Base-by-base conservation (phyloP, 2,329 filamentous ascomycete genomes). In the Phyllosticta citrichinensis region DNA sequence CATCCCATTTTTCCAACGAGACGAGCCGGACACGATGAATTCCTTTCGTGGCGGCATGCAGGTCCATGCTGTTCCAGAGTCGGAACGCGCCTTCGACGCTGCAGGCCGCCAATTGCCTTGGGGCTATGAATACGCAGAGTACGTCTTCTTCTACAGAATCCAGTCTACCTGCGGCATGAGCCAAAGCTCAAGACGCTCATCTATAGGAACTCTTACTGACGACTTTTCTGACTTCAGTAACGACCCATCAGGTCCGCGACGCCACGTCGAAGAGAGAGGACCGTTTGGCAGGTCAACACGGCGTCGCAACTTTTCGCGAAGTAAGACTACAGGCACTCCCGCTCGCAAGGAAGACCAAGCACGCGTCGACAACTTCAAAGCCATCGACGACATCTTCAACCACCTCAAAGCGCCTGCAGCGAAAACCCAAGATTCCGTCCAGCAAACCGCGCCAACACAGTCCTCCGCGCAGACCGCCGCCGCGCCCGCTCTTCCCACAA, bases 51-150 rank as follows among this genome's bases (percentile, higher is more conserved):
- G 62, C 30, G 75, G 74, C 61, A 86, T 86, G 81, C 84, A 87
- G 72, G 83, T 87, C 57, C 84, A 87, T 71, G 82, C 82, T 33
- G 84, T 87, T 11, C 83, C 84, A 35, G 81, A 82, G 59, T 79
- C 82, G 66, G 84, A 87, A 71, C 81, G 83, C 67, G 83, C 82
- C 33, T 76, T 78, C 67, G 83, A 86, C 68, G 78, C 80, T 58
- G 79, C 80, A 56, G 83, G 84, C 56, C 80, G 82, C 66, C 75
- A 77, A 59, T 69, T 87, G 56, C 84, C 84, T n/a, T 87, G 83
- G 83, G 83, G 77, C 17, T 83, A 83, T 70, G 80, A 85, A 64
- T 83, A 80, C 68, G 81, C 81, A 71, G 81, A 84, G 82, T 84
- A 72, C 75, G 81, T 76, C 17, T 52, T 25, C 54, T 52, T 54